Conservation (phyloP, 768 basidiomycete genomes). For the Boletus coccyginus region DNA sequence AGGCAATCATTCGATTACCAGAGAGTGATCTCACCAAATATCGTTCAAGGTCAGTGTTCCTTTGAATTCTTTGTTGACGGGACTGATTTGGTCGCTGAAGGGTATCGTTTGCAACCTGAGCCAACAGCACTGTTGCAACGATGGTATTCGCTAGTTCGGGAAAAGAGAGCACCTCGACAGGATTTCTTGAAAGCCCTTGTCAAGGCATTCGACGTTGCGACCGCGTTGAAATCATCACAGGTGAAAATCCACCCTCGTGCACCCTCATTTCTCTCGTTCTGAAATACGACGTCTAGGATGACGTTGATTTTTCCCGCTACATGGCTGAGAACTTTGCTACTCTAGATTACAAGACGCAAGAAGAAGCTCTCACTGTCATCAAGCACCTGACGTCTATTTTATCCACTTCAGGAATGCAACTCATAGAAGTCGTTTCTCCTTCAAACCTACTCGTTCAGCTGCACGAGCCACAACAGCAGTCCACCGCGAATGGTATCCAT, state of each 20-base stretch:
- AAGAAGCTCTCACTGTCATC: slow-evolving; percentile 87
- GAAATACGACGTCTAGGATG: slow-evolving; percentile 47
- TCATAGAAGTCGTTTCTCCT: slow-evolving; percentile 73
- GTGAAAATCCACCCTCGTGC: slow-evolving; percentile 30
- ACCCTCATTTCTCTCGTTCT: neutral
- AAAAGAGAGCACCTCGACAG: slow-evolving; percentile 82
- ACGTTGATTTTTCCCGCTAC: slow-evolving; percentile 84
- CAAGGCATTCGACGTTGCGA: slow-evolving; percentile 77
- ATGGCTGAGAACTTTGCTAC: slow-evolving; percentile 93
- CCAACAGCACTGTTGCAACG: slow-evolving; percentile 77
- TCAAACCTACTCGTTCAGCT: slow-evolving; percentile 65
- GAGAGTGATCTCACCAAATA: slow-evolving; percentile 46
- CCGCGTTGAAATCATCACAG: slow-evolving; percentile 54
- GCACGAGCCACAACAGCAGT: slow-evolving; percentile 32
- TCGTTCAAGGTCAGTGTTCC: slow-evolving; percentile 49
- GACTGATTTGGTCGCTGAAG: slow-evolving; percentile 34
- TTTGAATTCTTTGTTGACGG: neutral
- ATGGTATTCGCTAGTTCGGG: slow-evolving; percentile 90
- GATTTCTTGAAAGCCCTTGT: slow-evolving; percentile 85
- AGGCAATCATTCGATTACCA: slow-evolving; percentile 84
- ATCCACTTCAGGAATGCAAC: slow-evolving; percentile 77
- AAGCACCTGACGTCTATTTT: slow-evolving; percentile 72
- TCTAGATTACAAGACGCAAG: slow-evolving; percentile 93
- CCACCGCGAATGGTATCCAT: neutral
- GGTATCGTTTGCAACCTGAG: slow-evolving; percentile 60